Evolutionary conservation across 2,329 filamentous ascomycete genomes (phyloP).

Genomic region (Drechslerella dactyloides): DNA sequence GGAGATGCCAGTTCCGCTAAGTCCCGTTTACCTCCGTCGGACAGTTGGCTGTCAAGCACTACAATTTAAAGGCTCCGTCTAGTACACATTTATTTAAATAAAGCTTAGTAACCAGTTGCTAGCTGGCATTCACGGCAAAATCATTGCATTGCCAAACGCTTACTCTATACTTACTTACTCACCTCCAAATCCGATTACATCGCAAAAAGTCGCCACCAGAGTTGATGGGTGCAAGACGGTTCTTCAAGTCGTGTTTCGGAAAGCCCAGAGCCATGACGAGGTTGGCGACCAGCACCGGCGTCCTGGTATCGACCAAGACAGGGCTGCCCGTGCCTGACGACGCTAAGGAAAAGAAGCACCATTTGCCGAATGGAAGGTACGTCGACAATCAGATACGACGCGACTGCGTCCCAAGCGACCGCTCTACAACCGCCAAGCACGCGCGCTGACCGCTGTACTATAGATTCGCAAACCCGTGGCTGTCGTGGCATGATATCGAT

Average conservation of each 20-base stretch:
- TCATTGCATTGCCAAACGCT: too few species aligned
- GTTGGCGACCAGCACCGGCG: slow-evolving; percentile 33
- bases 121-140: too few species aligned
- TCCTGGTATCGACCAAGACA: slow-evolving; percentile 30
- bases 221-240: slow-evolving; percentile 39
- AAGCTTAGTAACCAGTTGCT: background rate
- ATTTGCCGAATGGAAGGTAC: slow-evolving; percentile 48
- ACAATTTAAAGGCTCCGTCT: too few species aligned
- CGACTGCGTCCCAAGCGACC: background rate
- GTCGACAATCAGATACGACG: background rate
- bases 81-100: background rate
- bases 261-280: slow-evolving; percentile 7
- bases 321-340: slow-evolving; percentile 46
- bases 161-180: too few species aligned
- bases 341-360: slow-evolving; percentile 44
- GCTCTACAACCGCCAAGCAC: background rate
- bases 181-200: too few species aligned
- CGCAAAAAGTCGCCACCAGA: background rate
- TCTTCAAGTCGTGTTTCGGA: slow-evolving; percentile 45
- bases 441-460: slow-evolving; percentile 9
- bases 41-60: background rate
- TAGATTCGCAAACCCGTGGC: slow-evolving; percentile 49
- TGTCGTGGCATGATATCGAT: slow-evolving; percentile 32
- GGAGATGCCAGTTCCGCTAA: background rate
- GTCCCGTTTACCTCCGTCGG: background rate